These are phyloP conservation scores for Pluteus cervinus DNA, from an alignment of 768 basidiomycete species.

Conservation along the genomic window DNA sequence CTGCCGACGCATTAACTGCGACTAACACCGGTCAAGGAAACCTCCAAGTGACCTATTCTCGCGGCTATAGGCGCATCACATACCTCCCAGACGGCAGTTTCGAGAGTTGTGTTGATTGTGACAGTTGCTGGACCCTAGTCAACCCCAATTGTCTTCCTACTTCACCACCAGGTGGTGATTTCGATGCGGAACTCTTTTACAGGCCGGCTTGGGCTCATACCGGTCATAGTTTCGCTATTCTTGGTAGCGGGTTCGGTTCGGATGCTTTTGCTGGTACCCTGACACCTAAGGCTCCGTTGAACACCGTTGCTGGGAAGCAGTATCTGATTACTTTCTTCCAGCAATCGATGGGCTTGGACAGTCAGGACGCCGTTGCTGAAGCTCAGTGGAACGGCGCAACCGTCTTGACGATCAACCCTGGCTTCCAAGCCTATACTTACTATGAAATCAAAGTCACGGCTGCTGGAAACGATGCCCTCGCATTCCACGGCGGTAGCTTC, in stretches of 20 bases:
- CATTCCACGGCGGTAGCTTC: constrained; percentile 35
- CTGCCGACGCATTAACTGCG: constrained; percentile 35
- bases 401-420: constrained; percentile 25
- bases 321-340: constrained; percentile 39
- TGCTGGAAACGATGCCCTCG: constrained; percentile 27
- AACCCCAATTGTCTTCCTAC: constrained; percentile 33
- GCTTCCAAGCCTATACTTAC: constrained; percentile 30
- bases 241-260: constrained; percentile 34
- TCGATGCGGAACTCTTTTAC: constrained; percentile 41
- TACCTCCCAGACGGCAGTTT: constrained; percentile 35
- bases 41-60: constrained; percentile 38
- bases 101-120: constrained; percentile 31
- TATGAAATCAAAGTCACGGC: constrained; percentile 27
- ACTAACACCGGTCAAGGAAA: constrained; percentile 39
- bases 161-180: constrained; percentile 24
- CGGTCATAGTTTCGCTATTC: constrained; percentile 29
- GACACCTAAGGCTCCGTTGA: constrained; percentile 21
- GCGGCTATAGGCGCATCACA: constrained; percentile 36
- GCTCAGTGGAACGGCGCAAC: constrained; percentile 35
- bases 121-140: constrained; percentile 34
- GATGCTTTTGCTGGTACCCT: constrained; percentile 34
- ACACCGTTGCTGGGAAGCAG: constrained; percentile 26
- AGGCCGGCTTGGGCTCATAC: constrained; percentile 31
- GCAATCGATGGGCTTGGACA: constrained; percentile 25
- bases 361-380: constrained; percentile 29